These are phyloP conservation scores for Perkinsela sp. DNA, from an alignment of 208 protist species.

Conservation along the genomic window DNA sequence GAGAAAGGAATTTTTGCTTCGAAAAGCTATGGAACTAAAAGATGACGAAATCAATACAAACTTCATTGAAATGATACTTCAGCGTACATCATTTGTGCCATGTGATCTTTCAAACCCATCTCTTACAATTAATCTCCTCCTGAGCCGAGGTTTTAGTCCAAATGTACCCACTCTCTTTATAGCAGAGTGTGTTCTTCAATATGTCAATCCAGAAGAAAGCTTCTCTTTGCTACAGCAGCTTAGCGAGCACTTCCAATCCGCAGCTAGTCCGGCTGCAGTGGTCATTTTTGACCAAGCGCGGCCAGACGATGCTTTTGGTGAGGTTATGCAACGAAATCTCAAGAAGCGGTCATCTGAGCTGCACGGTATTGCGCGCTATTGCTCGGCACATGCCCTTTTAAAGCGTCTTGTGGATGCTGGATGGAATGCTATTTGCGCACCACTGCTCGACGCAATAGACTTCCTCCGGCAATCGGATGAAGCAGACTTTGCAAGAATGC, in stretches of 20 bases:
- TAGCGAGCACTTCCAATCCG: conserved; percentile 12
- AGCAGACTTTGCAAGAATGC: conserved; percentile 17
- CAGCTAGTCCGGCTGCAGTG: conserved; percentile 11
- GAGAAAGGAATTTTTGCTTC: not conserved
- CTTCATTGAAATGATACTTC: not conserved
- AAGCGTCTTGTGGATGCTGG: conserved; percentile 15
- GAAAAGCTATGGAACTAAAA: not conserved
- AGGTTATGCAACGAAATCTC: conserved; percentile 29
- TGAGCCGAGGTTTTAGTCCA: conserved; percentile 11
- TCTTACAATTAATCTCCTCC: conserved; percentile 1
- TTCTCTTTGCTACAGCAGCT: conserved; percentile 17
- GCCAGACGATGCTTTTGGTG: conserved; percentile 41
- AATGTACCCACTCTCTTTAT: conserved; percentile 32
- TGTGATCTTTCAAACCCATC: not conserved
- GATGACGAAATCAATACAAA: not conserved
- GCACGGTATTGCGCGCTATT: conserved; percentile 16
- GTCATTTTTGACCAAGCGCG: conserved; percentile 45
- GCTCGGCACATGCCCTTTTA: conserved; percentile 15
- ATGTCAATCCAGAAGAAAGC: conserved; percentile 30
- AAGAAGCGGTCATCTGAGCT: conserved; percentile 30
- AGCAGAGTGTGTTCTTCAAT: conserved; percentile 67
- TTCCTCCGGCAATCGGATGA: conserved; percentile 17
- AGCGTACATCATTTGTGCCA: not conserved
- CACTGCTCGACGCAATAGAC: conserved; percentile 34
- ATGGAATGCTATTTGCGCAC: conserved; percentile 20